A percentile compares a stretch with the other conserved stretches of the same genome.
Evolutionary conservation across 78 protist species (phyloP).

Genomic region (Chrysochromulina parva): DNA sequence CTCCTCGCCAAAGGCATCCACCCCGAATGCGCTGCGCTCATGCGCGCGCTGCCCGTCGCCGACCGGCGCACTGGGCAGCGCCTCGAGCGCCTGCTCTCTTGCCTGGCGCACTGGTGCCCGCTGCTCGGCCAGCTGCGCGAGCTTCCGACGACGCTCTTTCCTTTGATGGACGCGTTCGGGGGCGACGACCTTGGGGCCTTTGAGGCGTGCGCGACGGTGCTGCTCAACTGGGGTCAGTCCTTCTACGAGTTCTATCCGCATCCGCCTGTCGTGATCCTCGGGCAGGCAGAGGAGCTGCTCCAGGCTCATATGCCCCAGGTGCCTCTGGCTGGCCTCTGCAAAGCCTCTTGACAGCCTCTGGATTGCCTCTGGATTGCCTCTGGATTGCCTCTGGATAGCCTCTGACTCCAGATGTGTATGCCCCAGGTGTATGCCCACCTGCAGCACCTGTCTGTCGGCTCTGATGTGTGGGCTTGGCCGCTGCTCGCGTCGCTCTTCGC

Average conservation of each 20-base stretch:
- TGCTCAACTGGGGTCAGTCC: conserved; percentile 16
- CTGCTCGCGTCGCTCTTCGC: conserved; percentile 18
- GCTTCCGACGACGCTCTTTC: conserved; percentile 35
- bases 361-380: too few relatives aligned
- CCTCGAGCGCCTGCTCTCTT: conserved; percentile 14
- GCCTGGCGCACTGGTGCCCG: conserved; percentile 46
- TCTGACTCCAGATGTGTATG: too few relatives aligned
- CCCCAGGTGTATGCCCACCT: neutral
- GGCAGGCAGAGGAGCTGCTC: neutral
- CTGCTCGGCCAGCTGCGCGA: neutral
- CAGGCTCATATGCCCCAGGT: neutral
- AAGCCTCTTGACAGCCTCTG: too few relatives aligned
- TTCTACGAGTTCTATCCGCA: conserved; percentile 38
- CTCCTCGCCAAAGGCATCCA: conserved; percentile 30
- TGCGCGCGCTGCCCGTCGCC: neutral
- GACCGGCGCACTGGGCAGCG: neutral
- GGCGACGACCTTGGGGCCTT: neutral
- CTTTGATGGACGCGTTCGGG: conserved; percentile 15
- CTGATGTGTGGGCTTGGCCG: conserved; percentile 23
- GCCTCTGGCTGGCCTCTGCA: too few relatives aligned
- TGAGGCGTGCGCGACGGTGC: conserved; percentile 19
- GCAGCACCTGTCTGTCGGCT: neutral
- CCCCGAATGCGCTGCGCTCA: neutral
- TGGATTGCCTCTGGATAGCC: too few relatives aligned
- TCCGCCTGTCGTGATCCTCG: neutral